Evolutionary conservation across 306 rosid species (phyloP), one percentile per base, ranked within the genome.

Genomic region (Castanea sativa): DNA sequence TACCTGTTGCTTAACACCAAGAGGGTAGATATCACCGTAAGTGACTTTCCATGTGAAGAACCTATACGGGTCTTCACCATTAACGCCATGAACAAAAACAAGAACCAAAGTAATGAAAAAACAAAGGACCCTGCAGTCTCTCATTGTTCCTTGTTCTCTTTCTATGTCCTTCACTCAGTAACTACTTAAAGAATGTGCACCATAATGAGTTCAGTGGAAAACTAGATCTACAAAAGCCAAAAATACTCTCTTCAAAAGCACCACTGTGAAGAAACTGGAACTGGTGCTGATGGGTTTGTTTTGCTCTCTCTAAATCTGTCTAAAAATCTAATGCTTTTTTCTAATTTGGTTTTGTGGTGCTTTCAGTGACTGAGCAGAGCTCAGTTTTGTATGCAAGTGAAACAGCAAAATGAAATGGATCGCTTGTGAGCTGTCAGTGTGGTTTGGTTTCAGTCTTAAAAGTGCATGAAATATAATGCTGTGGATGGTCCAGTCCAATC

Each of bases 1-100:
- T 58, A 94, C 99, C 99, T 90, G 91, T 79, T 92, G 99, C 82
- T 92, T 92, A 72, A 90, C 89, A 68, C 99, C 99, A 72, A 95
- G 97, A 29, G 98, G 98, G 73, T 90, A 95, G 72, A 92, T 92
- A 74, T 92, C 91, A 33, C 97, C 98, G 12, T 91, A 88, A 61
- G 99, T 92, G 83, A 95, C 84, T 87, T 95, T 92, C 99, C 99
- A 95, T 43, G 95, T 90, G 83, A 90, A 27, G 83, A 80, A 85
- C 55, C 91, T 87, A 41, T 95, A 95, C 0, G 99, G 99, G 91
- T 95, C 90, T 63, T 95, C 99, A 76, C 78, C 88, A 56, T 81
- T 79, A 60, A 79, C 93, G 35, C 86, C 90, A 84, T 82, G 18
- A n/a, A 58, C 76, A 56, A 32, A 45, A 19, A 81, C 33, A 16